Conservation (phyloP, 768 basidiomycete genomes). For the Psilocybe subaeruginosa region DNA sequence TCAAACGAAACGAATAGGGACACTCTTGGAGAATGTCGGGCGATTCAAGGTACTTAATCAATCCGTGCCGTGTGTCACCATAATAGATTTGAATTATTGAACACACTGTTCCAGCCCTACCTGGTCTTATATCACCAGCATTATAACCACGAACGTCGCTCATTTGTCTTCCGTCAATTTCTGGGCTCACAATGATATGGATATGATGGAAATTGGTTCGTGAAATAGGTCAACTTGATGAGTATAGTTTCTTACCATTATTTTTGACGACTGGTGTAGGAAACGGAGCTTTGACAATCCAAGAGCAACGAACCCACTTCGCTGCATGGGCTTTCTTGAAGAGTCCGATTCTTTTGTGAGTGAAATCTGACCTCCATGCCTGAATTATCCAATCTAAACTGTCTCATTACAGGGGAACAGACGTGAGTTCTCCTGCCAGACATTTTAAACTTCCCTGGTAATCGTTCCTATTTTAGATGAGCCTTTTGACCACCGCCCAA, state of each 20-base stretch:
- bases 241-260: too few relatives aligned
- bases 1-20: slow-evolving; percentile 4
- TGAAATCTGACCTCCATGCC: background rate
- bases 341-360: slow-evolving; percentile 56
- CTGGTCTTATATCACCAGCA: slow-evolving; percentile 52
- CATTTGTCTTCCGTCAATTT: slow-evolving; percentile 47
- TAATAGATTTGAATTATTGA: background rate
- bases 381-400: background rate
- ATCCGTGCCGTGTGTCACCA: background rate
- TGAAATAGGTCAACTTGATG: background rate
- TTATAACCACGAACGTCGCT: slow-evolving; percentile 45
- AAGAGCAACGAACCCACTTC: slow-evolving; percentile 58
- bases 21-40: slow-evolving; percentile 22
- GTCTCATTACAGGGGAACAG: slow-evolving; percentile 35
- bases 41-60: slow-evolving; percentile 11
- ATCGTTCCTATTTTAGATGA: slow-evolving; percentile 35
- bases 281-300: slow-evolving; percentile 49
- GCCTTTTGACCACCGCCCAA: slow-evolving; percentile 40
- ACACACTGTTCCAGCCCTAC: slow-evolving; percentile 32
- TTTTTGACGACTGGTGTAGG: slow-evolving; percentile 25
- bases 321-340: slow-evolving; percentile 59
- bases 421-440: slow-evolving; percentile 30
- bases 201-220: slow-evolving; percentile 54
- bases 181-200: slow-evolving; percentile 59
- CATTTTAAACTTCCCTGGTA: slow-evolving; percentile 7